These are phyloP conservation scores for Combretum micranthum DNA, from an alignment of 345 rosid genomes.

Conservation along the genomic window DNA sequence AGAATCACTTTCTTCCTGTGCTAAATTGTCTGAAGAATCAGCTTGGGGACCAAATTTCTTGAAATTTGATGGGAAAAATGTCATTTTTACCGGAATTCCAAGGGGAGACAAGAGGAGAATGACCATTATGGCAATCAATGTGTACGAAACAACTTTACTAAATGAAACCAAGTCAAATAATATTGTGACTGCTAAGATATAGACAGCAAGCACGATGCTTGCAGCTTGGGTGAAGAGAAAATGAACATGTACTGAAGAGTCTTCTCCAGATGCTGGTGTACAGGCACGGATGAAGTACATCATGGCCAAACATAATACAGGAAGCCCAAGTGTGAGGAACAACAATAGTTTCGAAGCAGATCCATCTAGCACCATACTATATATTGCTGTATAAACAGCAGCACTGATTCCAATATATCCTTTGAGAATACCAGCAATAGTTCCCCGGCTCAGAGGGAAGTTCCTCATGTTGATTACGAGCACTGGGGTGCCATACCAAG, in stretches of 20 bases:
- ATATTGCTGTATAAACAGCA: constrained; percentile 68
- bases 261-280: constrained; percentile 81
- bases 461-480: constrained; percentile 93
- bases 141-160: constrained; percentile 34
- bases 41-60: constrained; percentile 31
- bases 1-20: constrained; percentile 32
- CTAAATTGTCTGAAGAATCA: constrained; percentile 54
- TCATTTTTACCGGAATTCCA: constrained; percentile 90
- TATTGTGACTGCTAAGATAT: constrained; percentile 50
- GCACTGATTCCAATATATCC: constrained; percentile 82
- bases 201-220: constrained; percentile 62
- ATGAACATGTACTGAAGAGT: constrained; percentile 69
- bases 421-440: constrained; percentile 79
- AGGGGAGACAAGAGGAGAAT: constrained; percentile 65
- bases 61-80: constrained; percentile 52
- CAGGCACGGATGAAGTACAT: constrained; percentile 78
- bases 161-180: constrained; percentile 35
- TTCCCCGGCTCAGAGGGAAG: constrained; percentile 76
- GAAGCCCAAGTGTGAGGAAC: constrained; percentile 69
- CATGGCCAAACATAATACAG: constrained; percentile 54
- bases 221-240: constrained; percentile 61
- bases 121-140: constrained; percentile 52
- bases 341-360: constrained; percentile 62
- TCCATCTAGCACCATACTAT: constrained; percentile 43
- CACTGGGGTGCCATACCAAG: constrained; percentile 86